Evolutionary conservation across 768 basidiomycete species (phyloP), one percentile per base, ranked within the genome.

Genomic region (Suillus bovinus): DNA sequence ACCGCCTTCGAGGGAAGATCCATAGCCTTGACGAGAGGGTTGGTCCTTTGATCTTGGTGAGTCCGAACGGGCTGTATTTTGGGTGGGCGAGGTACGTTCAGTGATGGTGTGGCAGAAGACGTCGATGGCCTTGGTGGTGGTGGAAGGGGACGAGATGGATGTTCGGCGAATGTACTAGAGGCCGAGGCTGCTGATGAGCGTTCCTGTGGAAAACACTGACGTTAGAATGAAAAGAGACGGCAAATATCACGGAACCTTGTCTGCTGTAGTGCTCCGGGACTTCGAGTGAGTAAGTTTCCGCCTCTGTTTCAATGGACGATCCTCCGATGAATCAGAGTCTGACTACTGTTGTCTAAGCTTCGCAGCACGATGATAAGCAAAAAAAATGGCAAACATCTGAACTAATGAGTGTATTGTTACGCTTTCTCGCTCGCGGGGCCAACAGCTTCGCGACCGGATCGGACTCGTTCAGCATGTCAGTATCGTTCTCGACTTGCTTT

Each of bases 1-100:
- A 71, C 64, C 24, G 64, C 72, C 34, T 61, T 27, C 36, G 71
- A 52, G 1, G 72, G 62, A 38, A 75, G 41, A 58, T 52, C 58
- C 39, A 77, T 68, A 10, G 72, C 17, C 59, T 77, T 77, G 3
- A 78, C 77, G 31, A 74, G 61, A 47, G 77, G 76, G 50, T 72
- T 61, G 44, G 54, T 1, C 57, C 59, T 68, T 59, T 74, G 72
- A 36, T 74, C 74, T 42, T 76, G 72, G 42, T 74, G 72, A 38
- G 74, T 74, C 42, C 74, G 67, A 14, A 63, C 17, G 50, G 44
- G 27, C 4, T 63, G 24, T 27, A 62, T 24, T 58, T 65, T 75
- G 22, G 67, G 66, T 24, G 65, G 59, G 24, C 9, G 46, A 56
- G 59, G 61, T 20, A 63, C 64, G 24, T 59, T 59, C 20, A 22